Conservation (phyloP, 352 stramenopile genomes). For the Globisporangium megalacanthum region DNA sequence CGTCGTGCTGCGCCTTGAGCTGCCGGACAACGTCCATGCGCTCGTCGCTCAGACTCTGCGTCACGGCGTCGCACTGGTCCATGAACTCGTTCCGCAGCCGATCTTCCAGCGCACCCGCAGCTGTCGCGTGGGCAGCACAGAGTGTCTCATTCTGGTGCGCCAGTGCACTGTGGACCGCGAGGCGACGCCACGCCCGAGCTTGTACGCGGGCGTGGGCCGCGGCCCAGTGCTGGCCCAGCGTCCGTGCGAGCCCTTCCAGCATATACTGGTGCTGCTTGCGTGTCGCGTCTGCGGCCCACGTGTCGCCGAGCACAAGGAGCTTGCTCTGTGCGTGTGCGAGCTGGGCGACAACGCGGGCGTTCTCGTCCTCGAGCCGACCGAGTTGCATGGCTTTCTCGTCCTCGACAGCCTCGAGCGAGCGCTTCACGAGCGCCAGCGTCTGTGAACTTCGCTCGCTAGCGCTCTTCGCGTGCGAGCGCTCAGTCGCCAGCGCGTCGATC, state of each 20-base stretch:
- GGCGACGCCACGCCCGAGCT: slow-evolving; percentile 17
- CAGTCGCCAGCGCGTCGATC: slow-evolving; percentile 46
- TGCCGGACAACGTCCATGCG: slow-evolving; percentile 32
- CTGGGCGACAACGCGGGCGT: slow-evolving; percentile 41
- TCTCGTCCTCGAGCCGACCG: slow-evolving; percentile 43
- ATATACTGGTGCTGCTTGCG: slow-evolving; percentile 25
- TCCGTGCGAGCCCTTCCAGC: slow-evolving; percentile 16
- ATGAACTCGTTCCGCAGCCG: slow-evolving; percentile 37
- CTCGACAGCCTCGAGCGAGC: slow-evolving; percentile 50
- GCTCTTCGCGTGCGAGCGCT: slow-evolving; percentile 45
- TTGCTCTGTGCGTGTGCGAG: slow-evolving; percentile 52
- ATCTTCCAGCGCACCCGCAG: slow-evolving; percentile 35
- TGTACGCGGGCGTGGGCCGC: slow-evolving; percentile 18
- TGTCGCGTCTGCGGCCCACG: slow-evolving; percentile 26
- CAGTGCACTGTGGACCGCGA: not conserved
- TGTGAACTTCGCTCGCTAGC: slow-evolving; percentile 54
- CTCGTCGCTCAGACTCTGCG: slow-evolving; percentile 44
- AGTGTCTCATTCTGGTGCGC: slow-evolving; percentile 2
- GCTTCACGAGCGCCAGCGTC: slow-evolving; percentile 51
- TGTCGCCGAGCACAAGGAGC: slow-evolving; percentile 49
- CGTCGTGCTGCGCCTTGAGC: slow-evolving; percentile 36
- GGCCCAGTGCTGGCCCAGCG: slow-evolving; percentile 17
- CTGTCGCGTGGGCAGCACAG: slow-evolving; percentile 10
- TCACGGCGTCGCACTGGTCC: slow-evolving; percentile 55
- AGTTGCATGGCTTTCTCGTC: slow-evolving; percentile 59